These are phyloP conservation scores for Cercospora zeae-maydis DNA, from an alignment of 2,329 filamentous ascomycete species.

Conservation along the genomic window DNA sequence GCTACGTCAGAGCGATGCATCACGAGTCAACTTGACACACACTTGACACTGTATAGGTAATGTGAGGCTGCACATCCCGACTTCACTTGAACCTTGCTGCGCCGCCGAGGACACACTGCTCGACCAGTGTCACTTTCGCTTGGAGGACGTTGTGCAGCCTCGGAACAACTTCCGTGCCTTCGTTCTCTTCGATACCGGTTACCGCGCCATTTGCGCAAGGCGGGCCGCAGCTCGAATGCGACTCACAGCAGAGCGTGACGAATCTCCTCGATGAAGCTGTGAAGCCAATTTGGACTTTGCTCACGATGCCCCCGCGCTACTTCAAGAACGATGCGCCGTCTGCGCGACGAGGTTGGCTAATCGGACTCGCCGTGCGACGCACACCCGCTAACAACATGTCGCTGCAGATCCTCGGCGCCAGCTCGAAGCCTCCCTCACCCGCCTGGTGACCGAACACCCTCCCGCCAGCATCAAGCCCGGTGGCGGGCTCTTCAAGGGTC, in stretches of 20 bases:
- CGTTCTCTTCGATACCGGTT: background rate
- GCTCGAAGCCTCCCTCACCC: conserved; percentile 48
- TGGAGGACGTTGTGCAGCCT: background rate
- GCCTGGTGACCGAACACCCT: conserved; percentile 48
- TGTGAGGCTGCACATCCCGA: background rate
- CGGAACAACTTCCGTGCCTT: background rate
- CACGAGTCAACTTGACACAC: background rate
- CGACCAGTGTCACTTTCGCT: background rate
- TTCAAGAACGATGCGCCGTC: conserved; percentile 41
- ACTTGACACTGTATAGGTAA: background rate
- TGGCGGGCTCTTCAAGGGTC: conserved; percentile 51
- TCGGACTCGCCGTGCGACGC: background rate
- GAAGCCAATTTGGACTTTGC: background rate
- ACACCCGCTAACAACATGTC: background rate
- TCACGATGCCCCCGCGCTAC: conserved; percentile 37
- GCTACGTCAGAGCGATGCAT: conserved; percentile 1
- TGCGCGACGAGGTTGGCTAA: conserved; percentile 34
- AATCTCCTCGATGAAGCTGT: conserved; percentile 1
- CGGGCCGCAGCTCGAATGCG: background rate
- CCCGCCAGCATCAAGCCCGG: conserved; percentile 46
- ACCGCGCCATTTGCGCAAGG: background rate
- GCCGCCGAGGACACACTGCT: background rate
- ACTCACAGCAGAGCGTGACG: background rate
- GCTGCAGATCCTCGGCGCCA: conserved; percentile 47
- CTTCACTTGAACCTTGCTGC: background rate